Base-by-base conservation (phyloP, 1,284 basidiomycete species). In the Malassezia nana region DNA sequence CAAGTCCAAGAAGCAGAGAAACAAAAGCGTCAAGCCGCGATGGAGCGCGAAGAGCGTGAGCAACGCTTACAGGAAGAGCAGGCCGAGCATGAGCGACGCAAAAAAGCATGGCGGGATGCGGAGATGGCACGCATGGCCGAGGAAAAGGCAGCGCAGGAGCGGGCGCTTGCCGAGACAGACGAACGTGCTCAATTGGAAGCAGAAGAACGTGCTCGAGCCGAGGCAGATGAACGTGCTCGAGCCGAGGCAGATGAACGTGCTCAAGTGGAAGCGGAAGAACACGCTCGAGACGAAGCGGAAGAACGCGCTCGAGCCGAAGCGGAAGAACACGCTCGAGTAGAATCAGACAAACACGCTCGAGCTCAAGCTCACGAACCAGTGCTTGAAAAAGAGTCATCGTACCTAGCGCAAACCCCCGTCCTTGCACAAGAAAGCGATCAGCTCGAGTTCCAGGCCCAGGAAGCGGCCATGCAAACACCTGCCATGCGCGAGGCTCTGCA, bases 211-310 rank as follows among this genome's bases (percentile, higher is more conserved):
- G n/a, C n/a, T n/a, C n/a, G n/a, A n/a, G n/a, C n/a, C n/a, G n/a
- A n/a, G 24, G 32, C 31, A 1, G 49, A 43, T 20, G 20, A 35
- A n/a, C 49, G 41, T 12, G 41, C 24, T 20, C 26, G 15, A 16
- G 24, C 7, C 31, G 49, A 25, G 33, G 49, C 49, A 18, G 49
- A 30, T n/a, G n/a, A n/a, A n/a, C n/a, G n/a, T n/a, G n/a, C n/a
- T n/a, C n/a, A n/a, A n/a, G n/a, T n/a, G n/a, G n/a, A n/a, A n/a
- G n/a, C n/a, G n/a, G n/a, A n/a, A n/a, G n/a, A n/a, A n/a, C n/a
- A n/a, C n/a, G n/a, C n/a, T n/a, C n/a, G n/a, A n/a, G n/a, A n/a
- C n/a, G n/a, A n/a, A n/a, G n/a, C n/a, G n/a, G n/a, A n/a, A n/a
- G n/a, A n/a, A n/a, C n/a, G n/a, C n/a, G n/a, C n/a, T n/a, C n/a